Evolutionary conservation across 306 rosid species (phyloP), one percentile per base, ranked within the genome.

Genomic region (Abrus precatorius): DNA sequence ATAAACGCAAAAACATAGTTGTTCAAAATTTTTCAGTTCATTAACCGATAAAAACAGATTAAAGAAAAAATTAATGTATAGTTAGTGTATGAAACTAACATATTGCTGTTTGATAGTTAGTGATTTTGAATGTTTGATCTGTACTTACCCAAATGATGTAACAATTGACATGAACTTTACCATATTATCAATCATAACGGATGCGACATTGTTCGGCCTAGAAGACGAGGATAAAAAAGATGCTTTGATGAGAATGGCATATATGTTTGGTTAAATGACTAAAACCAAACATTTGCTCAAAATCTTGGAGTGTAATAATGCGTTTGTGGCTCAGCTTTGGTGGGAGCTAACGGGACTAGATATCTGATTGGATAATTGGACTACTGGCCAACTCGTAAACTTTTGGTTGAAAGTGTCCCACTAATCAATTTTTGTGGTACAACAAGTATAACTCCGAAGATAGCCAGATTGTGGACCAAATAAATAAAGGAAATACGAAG

Each of bases 201-300:
- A 75, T 1, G 27, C 49, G 13, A 47, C 80, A 61, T 43, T 7
- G 32, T 49, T 63, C 2, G 63, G 62, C 80, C 48, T 32, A 52
- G 28, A 77, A 63, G 38, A 63, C 43, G 49, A 12, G 30, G 38
- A 49, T 49, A 33, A 11, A 76, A 48, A 28, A 10, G 74, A 29
- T 63, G 44, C 9, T 49, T 64, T 36, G 52, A 62, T 40, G 55
- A 77, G 74, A 65, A 53, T 66, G 5, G 74, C 54, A 41, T 66
- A 56, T 11, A 66, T 77, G 66, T 53, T 77, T 53, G 74, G 34
- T 28, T 73, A 68, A 65, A 64, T 48, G 72, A 76, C 72, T 49
- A 3, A 62, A 76, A 76, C 80, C 62, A 13, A 76, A 62, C 61
- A 7, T 6, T 5, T 48, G 65, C 43, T 50, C 9, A 52, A 38